Evolutionary conservation across 1,284 basidiomycete species (phyloP).

Genomic region (Melampsora americana): DNA sequence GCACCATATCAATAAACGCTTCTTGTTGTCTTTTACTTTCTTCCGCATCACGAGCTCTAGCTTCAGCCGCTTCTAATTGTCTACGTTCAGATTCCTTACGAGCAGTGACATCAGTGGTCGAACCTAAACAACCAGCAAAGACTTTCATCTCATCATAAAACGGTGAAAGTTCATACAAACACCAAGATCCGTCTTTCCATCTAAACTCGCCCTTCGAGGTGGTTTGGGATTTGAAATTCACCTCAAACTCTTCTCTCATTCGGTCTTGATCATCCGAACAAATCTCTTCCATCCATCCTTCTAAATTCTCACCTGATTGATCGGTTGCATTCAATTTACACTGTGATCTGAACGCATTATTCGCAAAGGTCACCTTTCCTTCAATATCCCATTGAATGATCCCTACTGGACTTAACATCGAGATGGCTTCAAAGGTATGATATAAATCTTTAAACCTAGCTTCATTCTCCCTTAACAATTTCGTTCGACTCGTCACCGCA

Average conservation of each 20-base stretch:
- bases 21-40: slow-evolving; percentile 43
- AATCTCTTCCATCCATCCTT: slow-evolving; percentile 45
- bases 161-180: slow-evolving; percentile 45
- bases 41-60: slow-evolving; percentile 45
- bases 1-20: slow-evolving; percentile 43
- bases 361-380: slow-evolving; percentile 46
- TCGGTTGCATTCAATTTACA: slow-evolving; percentile 29
- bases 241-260: slow-evolving; percentile 32
- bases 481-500: slow-evolving; percentile 49
- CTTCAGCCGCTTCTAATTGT: slow-evolving; percentile 49
- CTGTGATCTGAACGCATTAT: slow-evolving; percentile 15
- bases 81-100: slow-evolving; percentile 47
- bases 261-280: slow-evolving; percentile 38
- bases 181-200: slow-evolving; percentile 44
- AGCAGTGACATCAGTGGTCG: slow-evolving; percentile 49
- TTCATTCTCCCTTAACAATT: slow-evolving; percentile 49
- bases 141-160: slow-evolving; percentile 37
- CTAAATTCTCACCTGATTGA: slow-evolving; percentile 34
- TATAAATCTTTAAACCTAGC: slow-evolving; percentile 47
- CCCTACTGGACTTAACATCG: slow-evolving; percentile 50
- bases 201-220: slow-evolving; percentile 26
- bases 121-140: slow-evolving; percentile 47
- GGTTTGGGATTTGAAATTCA: slow-evolving; percentile 30
- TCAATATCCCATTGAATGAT: slow-evolving; percentile 47
- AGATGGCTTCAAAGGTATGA: slow-evolving; percentile 49